Evolutionary conservation across 148 eudicot genomes (phyloP).

Genomic region (Silene latifolia): DNA sequence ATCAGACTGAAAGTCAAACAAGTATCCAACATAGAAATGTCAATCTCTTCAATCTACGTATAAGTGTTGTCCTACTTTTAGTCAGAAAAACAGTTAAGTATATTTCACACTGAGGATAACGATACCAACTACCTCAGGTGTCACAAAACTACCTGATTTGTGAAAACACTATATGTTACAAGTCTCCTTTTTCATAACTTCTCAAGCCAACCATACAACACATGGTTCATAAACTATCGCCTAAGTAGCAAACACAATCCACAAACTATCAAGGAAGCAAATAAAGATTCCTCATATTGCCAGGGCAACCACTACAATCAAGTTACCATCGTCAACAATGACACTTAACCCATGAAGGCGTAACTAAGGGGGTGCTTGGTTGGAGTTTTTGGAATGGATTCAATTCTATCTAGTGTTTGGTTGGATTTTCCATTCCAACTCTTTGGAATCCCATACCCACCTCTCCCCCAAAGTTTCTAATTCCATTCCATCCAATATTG

Average conservation of each 20-base stretch:
- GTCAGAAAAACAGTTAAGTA: background rate
- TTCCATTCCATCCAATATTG: no score
- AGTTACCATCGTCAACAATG: background rate
- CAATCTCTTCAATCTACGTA: background rate
- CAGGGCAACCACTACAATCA: background rate
- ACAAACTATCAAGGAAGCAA: background rate
- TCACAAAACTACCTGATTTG: background rate
- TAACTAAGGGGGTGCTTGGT: no score
- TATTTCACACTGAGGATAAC: background rate
- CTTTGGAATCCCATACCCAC: no score
- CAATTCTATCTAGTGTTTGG: no score
- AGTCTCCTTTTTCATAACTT: background rate
- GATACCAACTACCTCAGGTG: background rate
- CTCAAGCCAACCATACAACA: background rate
- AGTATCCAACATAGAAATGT: no score
- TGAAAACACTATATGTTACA: background rate
- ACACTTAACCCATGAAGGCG: background rate
- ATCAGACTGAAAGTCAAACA: background rate
- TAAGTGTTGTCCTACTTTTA: background rate
- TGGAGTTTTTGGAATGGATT: no score
- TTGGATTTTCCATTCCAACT: no score
- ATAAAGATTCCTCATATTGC: background rate
- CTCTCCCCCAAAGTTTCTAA: no score
- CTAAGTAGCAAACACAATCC: background rate
- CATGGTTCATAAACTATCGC: background rate